These are phyloP conservation scores for Pulicaria dysenterica DNA, from an alignment of 129 eudicot genomes.

Conservation along the genomic window DNA sequence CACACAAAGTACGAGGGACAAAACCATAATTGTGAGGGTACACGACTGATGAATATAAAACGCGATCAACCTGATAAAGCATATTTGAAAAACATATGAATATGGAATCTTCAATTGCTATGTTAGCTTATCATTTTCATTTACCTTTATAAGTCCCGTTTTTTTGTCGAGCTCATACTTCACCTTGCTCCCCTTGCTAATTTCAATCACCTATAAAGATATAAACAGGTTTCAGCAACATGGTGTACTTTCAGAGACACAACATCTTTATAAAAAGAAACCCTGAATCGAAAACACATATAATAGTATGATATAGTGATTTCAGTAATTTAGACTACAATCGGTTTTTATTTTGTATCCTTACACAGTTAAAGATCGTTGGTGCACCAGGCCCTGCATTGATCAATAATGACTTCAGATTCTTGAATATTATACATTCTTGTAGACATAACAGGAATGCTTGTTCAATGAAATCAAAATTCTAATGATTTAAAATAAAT, in stretches of 20 bases:
- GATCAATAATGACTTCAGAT: slow-evolving; percentile 11
- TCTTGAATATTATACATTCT: slow-evolving; percentile 15
- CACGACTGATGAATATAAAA: slow-evolving; percentile 92
- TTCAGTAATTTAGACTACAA: neutral
- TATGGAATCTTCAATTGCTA: slow-evolving; percentile 8
- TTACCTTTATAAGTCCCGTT: slow-evolving; percentile 92
- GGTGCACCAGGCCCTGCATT: slow-evolving; percentile 95
- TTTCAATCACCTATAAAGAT: slow-evolving; percentile 80
- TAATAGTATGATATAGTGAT: neutral
- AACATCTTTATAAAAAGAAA: neutral
- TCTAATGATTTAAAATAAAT: slow-evolving; percentile 7
- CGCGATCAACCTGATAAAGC: slow-evolving; percentile 80
- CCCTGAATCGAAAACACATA: neutral
- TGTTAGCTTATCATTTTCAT: slow-evolving; percentile 3
- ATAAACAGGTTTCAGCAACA: slow-evolving; percentile 17
- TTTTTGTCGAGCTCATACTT: slow-evolving; percentile 94
- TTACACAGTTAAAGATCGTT: slow-evolving; percentile 74
- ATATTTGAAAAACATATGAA: slow-evolving; percentile 12
- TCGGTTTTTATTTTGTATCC: slow-evolving; percentile 21
- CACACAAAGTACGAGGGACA: slow-evolving; percentile 92
- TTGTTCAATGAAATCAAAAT: neutral
- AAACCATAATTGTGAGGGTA: slow-evolving; percentile 96
- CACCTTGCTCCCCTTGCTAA: slow-evolving; percentile 92
- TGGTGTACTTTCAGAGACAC: neutral
- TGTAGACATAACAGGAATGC: neutral